A percentile compares a stretch with the other conserved stretches of the same genome.
phyloP scores from a whole-genome alignment of 352 stramenopile genomes.

The Halophytophthora batemanensis region DNA sequence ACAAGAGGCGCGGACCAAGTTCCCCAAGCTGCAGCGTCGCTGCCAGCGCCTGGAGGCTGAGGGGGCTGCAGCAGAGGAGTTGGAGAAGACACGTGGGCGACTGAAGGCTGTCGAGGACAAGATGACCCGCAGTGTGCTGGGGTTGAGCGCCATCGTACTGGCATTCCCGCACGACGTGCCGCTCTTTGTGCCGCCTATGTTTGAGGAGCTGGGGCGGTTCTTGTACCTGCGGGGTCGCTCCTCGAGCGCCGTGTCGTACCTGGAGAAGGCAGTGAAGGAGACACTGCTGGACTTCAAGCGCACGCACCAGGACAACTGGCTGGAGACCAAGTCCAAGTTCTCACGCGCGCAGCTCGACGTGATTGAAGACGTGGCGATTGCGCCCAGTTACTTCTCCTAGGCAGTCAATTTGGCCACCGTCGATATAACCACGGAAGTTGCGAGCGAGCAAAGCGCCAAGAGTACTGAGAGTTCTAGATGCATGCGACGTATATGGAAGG shows the following conservation, averaged over 20 bases:
- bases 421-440: too few species aligned
- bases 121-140: slow-evolving; percentile 67
- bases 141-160: slow-evolving; percentile 65
- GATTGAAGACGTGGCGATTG: slow-evolving; percentile 76
- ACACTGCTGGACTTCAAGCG: slow-evolving; percentile 82
- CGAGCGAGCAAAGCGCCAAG: too few species aligned
- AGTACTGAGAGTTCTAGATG: too few species aligned
- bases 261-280: slow-evolving; percentile 74
- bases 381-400: slow-evolving; percentile 66
- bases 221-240: slow-evolving; percentile 59
- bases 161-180: slow-evolving; percentile 79
- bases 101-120: slow-evolving; percentile 44
- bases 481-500: too few species aligned
- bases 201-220: slow-evolving; percentile 71
- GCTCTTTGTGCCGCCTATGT: slow-evolving; percentile 57
- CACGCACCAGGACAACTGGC: slow-evolving; percentile 83
- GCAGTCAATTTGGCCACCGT: too few species aligned
- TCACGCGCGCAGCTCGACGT: slow-evolving; percentile 59
- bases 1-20: slow-evolving; percentile 40
- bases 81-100: slow-evolving; percentile 31
- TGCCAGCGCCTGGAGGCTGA: slow-evolving; percentile 41
- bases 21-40: slow-evolving; percentile 59
- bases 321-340: slow-evolving; percentile 66
- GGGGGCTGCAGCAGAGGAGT: slow-evolving; percentile 22
- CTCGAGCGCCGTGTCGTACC: slow-evolving; percentile 54